These are phyloP conservation scores for Penicillium sp. DNA, from an alignment of 2,329 filamentous ascomycete species.

Conservation along the genomic window DNA sequence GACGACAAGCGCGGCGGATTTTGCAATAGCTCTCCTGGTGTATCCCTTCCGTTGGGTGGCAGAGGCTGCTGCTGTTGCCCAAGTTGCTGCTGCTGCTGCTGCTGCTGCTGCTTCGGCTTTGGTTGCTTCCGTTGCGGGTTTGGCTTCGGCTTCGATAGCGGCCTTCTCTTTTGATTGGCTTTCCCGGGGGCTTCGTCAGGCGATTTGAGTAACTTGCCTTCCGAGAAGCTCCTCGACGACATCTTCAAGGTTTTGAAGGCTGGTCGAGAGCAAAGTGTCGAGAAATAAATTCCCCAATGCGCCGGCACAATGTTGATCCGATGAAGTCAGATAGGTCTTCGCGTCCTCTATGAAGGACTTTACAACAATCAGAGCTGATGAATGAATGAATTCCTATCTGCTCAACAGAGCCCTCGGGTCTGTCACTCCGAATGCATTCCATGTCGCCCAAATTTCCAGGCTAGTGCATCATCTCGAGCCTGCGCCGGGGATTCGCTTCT, in stretches of 20 bases:
- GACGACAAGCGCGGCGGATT: not conserved
- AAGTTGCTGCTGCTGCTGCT: not conserved
- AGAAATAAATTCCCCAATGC: slow-evolving; percentile 9
- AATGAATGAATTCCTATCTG: slow-evolving; percentile 72
- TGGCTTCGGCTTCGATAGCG: not conserved
- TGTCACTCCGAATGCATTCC: slow-evolving; percentile 59
- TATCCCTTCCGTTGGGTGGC: not conserved
- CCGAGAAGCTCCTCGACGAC: not conserved
- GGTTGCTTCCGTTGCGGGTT: not conserved
- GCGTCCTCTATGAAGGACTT: not conserved
- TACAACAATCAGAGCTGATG: slow-evolving; percentile 8
- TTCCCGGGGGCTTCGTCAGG: not conserved
- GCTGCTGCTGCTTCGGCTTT: not conserved
- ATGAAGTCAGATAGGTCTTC: slow-evolving; percentile 24
- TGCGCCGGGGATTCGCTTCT: slow-evolving; percentile 64
- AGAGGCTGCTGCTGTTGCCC: not conserved
- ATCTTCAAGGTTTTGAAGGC: not conserved
- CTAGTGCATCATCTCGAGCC: slow-evolving; percentile 67
- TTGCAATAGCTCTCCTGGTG: not conserved
- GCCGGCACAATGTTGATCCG: slow-evolving; percentile 25
- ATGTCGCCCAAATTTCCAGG: slow-evolving; percentile 60
- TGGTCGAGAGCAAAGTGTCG: not conserved
- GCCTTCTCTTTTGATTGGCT: not conserved
- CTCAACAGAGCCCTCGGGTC: slow-evolving; percentile 71
- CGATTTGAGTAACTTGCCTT: not conserved